Evolutionary conservation across 306 rosid genomes (phyloP), one percentile per base, ranked within the genome.

Genomic region (Ammopiptanthus mongolicus): DNA sequence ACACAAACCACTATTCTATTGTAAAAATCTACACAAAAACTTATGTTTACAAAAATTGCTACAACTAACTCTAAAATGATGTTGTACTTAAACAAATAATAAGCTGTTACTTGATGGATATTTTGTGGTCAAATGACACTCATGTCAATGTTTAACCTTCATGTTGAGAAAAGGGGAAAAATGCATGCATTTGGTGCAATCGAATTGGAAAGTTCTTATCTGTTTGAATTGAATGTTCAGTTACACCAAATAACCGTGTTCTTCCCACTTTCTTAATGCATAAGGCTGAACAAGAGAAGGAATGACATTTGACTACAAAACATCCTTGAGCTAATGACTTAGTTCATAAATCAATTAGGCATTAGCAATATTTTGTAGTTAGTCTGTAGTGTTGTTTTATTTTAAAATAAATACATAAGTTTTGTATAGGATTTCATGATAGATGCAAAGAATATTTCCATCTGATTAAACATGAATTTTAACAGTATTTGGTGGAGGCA

Each of bases 401-500:
- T 47, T 47, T 47, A 5, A 23, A 2, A 50, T 15, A 67, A 46
- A 67, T 1, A 47, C 14, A 3, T 11, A 0, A 39, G 4, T 57
- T 8, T 71, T 55, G 39, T 3, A 4, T 8, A 36, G n/a, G 3
- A 14, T 72, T 39, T 25, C 67, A 72, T 72, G 66, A 22, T 22
- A 22, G 36, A 70, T 21, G 39, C 33, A 53, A 70, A 70, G 19
- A 4, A 19, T 52, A 53, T 22, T 3, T 25, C 48, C 23, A 6
- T 80, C 61, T 76, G 48, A 72, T 6, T 34, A 48, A 36, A 25
- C 14, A 65, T 66, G 57, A 76, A 66, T 67, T 52, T 78, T 31
- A 57, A 65, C 93, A 95, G 96, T 92, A 92, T 83, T 81, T 96
- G 42, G 98, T 90, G 83, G 99, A 88, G 81, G 91, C 96, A 21